Base-by-base conservation (phyloP, 2,329 filamentous ascomycete genomes). In the Biscogniauxia sp. region DNA sequence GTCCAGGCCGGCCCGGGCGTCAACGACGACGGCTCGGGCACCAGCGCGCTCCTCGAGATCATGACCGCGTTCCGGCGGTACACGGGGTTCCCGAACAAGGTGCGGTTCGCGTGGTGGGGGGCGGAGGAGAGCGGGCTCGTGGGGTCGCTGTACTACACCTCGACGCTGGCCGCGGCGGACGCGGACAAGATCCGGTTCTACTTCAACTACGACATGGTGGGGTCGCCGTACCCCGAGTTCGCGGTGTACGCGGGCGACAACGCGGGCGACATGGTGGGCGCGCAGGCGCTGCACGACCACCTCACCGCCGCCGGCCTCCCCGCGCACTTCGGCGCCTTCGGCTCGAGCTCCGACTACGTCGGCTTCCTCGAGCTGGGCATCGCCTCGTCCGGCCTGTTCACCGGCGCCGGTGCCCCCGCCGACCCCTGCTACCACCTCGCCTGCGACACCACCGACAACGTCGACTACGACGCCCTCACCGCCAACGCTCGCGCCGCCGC, bases 151-250 rank as follows among this genome's bases (percentile, higher is more conserved):
- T 72, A 78, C 70, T 80, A 80, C 60, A 75, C 72, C 1, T 60
- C 69, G 15, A 69, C 71, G 6, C 73, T 80, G 26, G 68, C 72
- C 11, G 66, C 72, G 20, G 68, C 70, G 1, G 76, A 80, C 52
- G 73, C 74, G 0, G 77, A 83, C 62, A 86, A 85, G 73, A 85
- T 90, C 68, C 79, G 82, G 1, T 84, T 89, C 32, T 88, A 89
- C 77, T 83, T 89, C 71, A 88, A 90, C 77, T 89, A 88, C 68
- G 88, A 90, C 74, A 90, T 90, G 88, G 87, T 90, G 59, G 79
- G 76, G n/a, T 80, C 78, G 17, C 72, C 73, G 3, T 67, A 70
- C n/a, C 75, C 79, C 11, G 64, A 69, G 50, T 80, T 74, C 67
- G 69, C 67, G 57, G 73, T 81, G 7, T 78, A 80, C 62, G 59